These are phyloP conservation scores for Amanita inopinata DNA, from an alignment of 768 basidiomycete species.

Conservation along the genomic window DNA sequence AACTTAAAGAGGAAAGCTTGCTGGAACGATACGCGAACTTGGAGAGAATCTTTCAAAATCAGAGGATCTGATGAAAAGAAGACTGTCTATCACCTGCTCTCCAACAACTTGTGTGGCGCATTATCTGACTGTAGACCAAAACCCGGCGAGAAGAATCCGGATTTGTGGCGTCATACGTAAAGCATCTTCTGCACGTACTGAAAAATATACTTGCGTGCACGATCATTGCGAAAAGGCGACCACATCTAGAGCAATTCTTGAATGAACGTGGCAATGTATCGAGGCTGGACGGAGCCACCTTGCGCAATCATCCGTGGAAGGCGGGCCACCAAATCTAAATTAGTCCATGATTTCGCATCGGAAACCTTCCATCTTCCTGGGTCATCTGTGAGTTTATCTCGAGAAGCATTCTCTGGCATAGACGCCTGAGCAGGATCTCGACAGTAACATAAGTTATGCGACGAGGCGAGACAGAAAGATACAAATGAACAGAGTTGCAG, in stretches of 20 bases:
- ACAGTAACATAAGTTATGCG: not conserved
- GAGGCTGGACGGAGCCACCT: conserved; percentile 15
- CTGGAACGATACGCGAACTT: conserved; percentile 15
- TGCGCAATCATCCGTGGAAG: conserved; percentile 39
- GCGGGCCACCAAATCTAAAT: conserved; percentile 30
- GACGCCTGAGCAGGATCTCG: not conserved
- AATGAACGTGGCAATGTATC: conserved; percentile 25
- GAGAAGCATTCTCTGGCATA: conserved; percentile 4
- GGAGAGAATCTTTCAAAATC: conserved; percentile 11
- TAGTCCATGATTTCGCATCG: conserved; percentile 25
- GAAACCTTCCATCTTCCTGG: conserved; percentile 33
- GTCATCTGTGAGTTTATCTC: conserved; percentile 28
- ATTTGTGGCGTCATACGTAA: conserved; percentile 39
- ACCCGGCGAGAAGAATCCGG: conserved; percentile 24
- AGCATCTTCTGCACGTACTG: conserved; percentile 8
- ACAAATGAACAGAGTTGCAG: not conserved
- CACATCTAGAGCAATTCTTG: conserved; percentile 21
- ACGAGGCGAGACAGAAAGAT: too few relatives aligned
- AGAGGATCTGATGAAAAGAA: conserved; percentile 21
- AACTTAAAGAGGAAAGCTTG: conserved; percentile 13
- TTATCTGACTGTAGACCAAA: conserved; percentile 16
- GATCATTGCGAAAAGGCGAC: conserved; percentile 16
- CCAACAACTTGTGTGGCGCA: conserved; percentile 21
- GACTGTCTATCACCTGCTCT: conserved; percentile 9
- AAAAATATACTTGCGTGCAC: conserved; percentile 18